Percentiles rank a stretch among this genome's conserved stretches.
Evolutionary conservation across 495 filamentous ascomycete species (phyloP).

Genomic region (Penicillium bovifimosum): DNA sequence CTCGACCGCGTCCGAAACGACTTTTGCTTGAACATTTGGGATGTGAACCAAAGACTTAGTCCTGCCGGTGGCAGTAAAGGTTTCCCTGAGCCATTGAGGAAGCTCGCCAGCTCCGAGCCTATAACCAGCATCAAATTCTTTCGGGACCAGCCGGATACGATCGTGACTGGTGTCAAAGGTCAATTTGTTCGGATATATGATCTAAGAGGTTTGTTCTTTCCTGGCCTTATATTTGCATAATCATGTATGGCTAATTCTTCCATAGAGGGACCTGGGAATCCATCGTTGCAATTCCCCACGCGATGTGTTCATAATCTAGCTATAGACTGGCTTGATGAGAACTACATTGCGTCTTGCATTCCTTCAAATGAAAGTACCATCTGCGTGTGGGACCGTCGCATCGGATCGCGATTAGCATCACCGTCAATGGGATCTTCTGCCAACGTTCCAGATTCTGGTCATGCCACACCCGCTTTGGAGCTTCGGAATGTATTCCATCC

Average conservation of each 20-base stretch:
- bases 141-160: constrained; percentile 70
- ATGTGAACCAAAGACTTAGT: constrained; percentile 63
- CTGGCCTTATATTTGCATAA: constrained; percentile 4
- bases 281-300: constrained; percentile 61
- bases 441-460: constrained; percentile 28
- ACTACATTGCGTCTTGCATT: constrained; percentile 89
- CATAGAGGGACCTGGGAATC: constrained; percentile 49
- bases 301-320: constrained; percentile 85
- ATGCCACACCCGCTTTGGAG: constrained; percentile 54
- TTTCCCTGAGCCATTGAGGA: constrained; percentile 56
- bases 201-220: constrained; percentile 61
- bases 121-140: constrained; percentile 93
- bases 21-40: constrained; percentile 90
- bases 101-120: constrained; percentile 75
- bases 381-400: constrained; percentile 85
- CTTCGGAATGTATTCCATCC: constrained; percentile 59
- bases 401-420: constrained; percentile 45
- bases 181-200: constrained; percentile 87
- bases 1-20: constrained; percentile 90
- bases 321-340: constrained; percentile 84
- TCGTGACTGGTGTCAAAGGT: constrained; percentile 81
- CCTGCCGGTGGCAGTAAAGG: constrained; percentile 32
- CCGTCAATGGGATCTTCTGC: constrained; percentile 35
- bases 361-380: constrained; percentile 62
- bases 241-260: constrained; percentile 4